phyloP scores from a whole-genome alignment of 1,284 basidiomycete genomes.

The Trametes versicolor region DNA sequence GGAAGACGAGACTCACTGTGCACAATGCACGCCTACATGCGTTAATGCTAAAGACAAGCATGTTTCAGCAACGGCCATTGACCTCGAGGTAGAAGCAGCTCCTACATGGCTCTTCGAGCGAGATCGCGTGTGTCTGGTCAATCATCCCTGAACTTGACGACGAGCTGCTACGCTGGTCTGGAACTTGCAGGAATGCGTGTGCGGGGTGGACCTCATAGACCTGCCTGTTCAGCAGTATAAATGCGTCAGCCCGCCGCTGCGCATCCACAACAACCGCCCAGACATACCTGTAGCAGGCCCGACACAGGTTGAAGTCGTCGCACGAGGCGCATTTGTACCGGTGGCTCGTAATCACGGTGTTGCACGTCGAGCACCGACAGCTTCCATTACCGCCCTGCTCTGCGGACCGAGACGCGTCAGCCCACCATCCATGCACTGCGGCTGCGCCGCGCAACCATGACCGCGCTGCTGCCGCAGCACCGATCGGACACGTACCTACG shows the following conservation, averaged over 20 bases:
- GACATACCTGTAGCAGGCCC: constrained; percentile 78
- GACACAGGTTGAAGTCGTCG: constrained; percentile 81
- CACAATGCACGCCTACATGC: constrained; percentile 55
- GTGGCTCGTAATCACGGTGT: constrained; percentile 63
- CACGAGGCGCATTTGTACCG: constrained; percentile 90
- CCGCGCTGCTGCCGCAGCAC: constrained; percentile 3
- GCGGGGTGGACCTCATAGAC: constrained; percentile 91
- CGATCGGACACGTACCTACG: constrained; percentile 68
- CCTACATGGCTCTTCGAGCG: constrained; percentile 66
- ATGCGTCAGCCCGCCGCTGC: constrained; percentile 10
- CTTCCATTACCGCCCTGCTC: constrained; percentile 75
- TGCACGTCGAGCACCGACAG: constrained; percentile 83
- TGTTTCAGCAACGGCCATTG: not conserved
- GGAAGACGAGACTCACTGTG: constrained; percentile 68
- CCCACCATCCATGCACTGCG: constrained; percentile 8
- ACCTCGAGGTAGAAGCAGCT: not conserved
- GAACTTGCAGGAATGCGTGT: constrained; percentile 84
- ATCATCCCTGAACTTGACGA: constrained; percentile 41
- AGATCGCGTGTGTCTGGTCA: constrained; percentile 49
- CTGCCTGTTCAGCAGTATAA: constrained; percentile 53
- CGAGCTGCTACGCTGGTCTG: constrained; percentile 62
- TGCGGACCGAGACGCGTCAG: constrained; percentile 39
- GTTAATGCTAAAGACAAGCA: constrained; percentile 21
- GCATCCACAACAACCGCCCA: not conserved
- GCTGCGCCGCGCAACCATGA: constrained; percentile 5